These are phyloP conservation scores for Cladosporium sp. DNA, from an alignment of 2,329 filamentous ascomycete species.

Conservation along the genomic window DNA sequence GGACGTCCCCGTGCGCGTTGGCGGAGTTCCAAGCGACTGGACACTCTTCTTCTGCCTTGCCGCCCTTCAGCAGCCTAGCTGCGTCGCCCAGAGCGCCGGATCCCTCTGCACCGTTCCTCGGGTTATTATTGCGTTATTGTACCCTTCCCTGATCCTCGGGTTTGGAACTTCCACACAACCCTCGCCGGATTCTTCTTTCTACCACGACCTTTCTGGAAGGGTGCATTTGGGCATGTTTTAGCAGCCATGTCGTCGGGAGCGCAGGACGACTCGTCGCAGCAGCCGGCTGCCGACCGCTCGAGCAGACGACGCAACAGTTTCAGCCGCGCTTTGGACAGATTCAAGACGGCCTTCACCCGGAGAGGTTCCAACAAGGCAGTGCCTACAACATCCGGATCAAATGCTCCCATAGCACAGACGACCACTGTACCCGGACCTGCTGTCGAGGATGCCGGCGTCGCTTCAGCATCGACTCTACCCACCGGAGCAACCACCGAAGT, in stretches of 20 bases:
- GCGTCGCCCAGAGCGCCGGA: conserved; percentile 4
- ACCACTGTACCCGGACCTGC: not conserved
- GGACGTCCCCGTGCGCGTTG: not conserved
- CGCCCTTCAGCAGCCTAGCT: conserved; percentile 7
- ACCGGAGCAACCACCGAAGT: conserved; percentile 5
- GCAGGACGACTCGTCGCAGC: conserved; percentile 10
- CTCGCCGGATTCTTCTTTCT: not conserved
- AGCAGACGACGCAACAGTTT: conserved; percentile 19
- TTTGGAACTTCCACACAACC: not conserved
- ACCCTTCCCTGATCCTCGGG: conserved; percentile 5
- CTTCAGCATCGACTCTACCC: conserved; percentile 6
- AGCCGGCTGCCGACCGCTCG: conserved; percentile 5
- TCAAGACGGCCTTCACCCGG: conserved; percentile 21
- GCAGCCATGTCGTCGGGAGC: conserved; percentile 7
- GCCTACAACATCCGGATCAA: no score
- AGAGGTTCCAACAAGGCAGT: conserved; percentile 14
- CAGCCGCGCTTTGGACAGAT: conserved; percentile 22
- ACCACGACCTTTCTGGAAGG: no score
- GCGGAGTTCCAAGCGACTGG: not conserved
- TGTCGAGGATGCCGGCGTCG: conserved; percentile 6
- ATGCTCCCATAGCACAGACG: not conserved
- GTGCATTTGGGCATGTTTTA: not conserved
- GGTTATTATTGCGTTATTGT: conserved; percentile 8
- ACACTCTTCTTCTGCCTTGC: conserved; percentile 3
- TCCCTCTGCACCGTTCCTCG: conserved; percentile 10